These are phyloP conservation scores for Zalerion maritima DNA, from an alignment of 495 filamentous ascomycete genomes.

Conservation along the genomic window DNA sequence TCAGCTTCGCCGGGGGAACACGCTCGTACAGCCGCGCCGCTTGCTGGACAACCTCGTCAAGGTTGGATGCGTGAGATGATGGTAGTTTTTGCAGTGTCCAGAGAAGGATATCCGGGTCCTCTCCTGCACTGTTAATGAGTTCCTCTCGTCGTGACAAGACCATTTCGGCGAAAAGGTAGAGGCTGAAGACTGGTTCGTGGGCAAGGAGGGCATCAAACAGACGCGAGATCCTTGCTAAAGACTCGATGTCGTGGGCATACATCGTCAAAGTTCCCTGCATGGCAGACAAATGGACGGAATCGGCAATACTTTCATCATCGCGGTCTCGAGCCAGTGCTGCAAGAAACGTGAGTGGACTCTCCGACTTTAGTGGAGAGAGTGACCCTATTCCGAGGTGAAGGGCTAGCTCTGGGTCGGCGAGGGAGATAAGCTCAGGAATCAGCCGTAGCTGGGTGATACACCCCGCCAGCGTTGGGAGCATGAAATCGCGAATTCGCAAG, in stretches of 20 bases:
- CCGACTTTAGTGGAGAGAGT: too few relatives aligned
- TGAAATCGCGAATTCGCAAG: slow-evolving; percentile 87
- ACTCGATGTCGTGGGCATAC: slow-evolving; percentile 90
- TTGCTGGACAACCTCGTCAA: slow-evolving; percentile 57
- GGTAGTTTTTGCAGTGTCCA: slow-evolving; percentile 79
- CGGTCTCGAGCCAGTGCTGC: too few relatives aligned
- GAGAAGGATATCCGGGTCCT: slow-evolving; percentile 92
- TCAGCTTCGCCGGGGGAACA: slow-evolving; percentile 61
- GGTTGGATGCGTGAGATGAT: slow-evolving; percentile 59
- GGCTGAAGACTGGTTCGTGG: slow-evolving; percentile 63
- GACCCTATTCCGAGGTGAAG: slow-evolving; percentile 61
- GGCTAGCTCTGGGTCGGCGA: slow-evolving; percentile 50
- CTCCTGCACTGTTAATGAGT: slow-evolving; percentile 61
- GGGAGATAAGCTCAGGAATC: slow-evolving; percentile 63
- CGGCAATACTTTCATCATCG: slow-evolving; percentile 80
- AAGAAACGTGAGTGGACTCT: too few relatives aligned
- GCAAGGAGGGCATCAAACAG: slow-evolving; percentile 87
- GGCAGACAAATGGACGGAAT: too few relatives aligned
- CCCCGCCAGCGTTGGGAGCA: slow-evolving; percentile 79
- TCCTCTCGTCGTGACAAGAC: slow-evolving; percentile 65
- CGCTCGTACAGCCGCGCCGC: slow-evolving; percentile 46
- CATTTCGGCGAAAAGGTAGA: slow-evolving; percentile 88
- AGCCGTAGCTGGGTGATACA: slow-evolving; percentile 71
- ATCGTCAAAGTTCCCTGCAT: slow-evolving; percentile 87
- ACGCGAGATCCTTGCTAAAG: slow-evolving; percentile 73